Base-by-base conservation (phyloP, 148 eudicot species). In the Heliamphora exappendiculata region DNA sequence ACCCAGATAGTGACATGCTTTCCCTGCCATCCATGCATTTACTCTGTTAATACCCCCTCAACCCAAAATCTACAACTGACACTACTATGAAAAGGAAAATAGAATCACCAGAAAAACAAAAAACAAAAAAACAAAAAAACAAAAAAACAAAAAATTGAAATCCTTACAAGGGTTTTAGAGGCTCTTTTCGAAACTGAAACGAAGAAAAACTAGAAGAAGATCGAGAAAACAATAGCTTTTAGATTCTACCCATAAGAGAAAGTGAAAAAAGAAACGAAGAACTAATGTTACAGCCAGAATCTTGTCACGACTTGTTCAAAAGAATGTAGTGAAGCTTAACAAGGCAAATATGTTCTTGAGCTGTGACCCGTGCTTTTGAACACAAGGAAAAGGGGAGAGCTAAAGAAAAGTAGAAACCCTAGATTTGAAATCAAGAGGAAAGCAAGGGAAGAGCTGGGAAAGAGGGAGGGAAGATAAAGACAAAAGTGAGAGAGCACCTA, bases 11-110 rank as follows among this genome's bases (percentile, higher is more conserved):
- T 75, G 79, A 63, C 73, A 75, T 75, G 62, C 78, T 70, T 75
- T 75, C 78, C 41, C 82, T 79, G 44, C 82, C 82, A 80, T 80
- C 82, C 82, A 80, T 80, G 82, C 82, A 80, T 80, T 75, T 80
- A 80, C 78, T 57, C 20, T 11, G 3, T 20, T n/a, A 12, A 74
- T 24, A 73, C 67, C 2, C 58, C 13, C 34, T 34, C 20, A 3
- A 34, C n/a, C 67, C 67, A 14, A 22, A 58, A 10, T 0, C 44
- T 20, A 63, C 10, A 29, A 36, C n/a, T 66, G 34, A 36, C n/a
- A n/a, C n/a, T n/a, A n/a, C n/a, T n/a, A 49, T 45, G 29, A 17
- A 70, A 50, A 31, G 57, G 49, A 49, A 39, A 31, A 20, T 17
- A 67, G 55, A 42, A 55, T 49, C 65, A 55, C 29, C 28, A 55